Base-by-base conservation (phyloP, 257 asterid species). In the Solanum bulbocastanum region DNA sequence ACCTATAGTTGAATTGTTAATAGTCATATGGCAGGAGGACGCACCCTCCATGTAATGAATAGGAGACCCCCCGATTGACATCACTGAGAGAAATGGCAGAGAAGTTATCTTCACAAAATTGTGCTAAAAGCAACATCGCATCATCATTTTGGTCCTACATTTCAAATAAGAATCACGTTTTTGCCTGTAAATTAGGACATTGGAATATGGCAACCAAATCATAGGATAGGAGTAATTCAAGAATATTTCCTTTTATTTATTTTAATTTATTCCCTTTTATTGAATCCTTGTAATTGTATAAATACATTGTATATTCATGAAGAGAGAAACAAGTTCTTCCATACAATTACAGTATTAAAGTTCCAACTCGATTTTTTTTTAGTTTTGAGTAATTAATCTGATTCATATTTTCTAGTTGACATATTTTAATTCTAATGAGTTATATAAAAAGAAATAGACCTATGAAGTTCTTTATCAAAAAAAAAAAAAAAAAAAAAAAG, bases 71-170 rank as follows among this genome's bases (percentile, higher is more conserved):
- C 74, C 90, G 87, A 14, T 89, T 86, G 83, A 90, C 92, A 72
- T 91, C 92, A 73, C 92, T 94, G 30, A 89, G 93, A 87, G 96
- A 92, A 86, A 97, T 91, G 37, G 98, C 92, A 88, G 98, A 92
- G 88, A 97, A 96, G 37, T 95, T 92, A 94, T 97, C 99, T 14
- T 94, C 93, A 93, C 98, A 97, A 91, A 97, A 96, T 88, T 94
- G 98, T 85, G 99, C 99, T 88, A 93, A 97, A 74, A 97, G 90
- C 76, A 97, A 91, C 96, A 97, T 95, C 73, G 98, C 96, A 46
- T 97, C 99, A 86, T 97, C 94, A 88, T 97, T 98, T 88, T 92
- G 96, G 89, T 96, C 99, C 99, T 97, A 91, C 87, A 88, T 87
- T 49, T 81, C 68, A 37, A 81, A 49, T 18, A 81, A 81, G 85